Evolutionary conservation across 78 protist genomes (phyloP).

Genomic region (Chrysochromulina tobinii): DNA sequence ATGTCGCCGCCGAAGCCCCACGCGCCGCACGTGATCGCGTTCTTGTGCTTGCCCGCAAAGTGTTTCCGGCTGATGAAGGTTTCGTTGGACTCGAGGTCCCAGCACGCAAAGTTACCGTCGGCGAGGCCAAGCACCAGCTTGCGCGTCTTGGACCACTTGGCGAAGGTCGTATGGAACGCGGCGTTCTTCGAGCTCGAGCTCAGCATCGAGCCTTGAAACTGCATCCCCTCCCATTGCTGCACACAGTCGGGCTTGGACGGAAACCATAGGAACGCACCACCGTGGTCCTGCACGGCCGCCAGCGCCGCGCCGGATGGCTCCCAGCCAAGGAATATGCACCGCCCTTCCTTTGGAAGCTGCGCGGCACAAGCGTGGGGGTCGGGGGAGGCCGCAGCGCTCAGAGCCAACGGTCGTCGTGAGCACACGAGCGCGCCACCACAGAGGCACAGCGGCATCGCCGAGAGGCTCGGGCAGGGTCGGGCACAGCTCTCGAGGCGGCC

Average conservation of each 20-base stretch:
- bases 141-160: neutral
- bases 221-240: constrained; percentile 25
- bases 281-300: neutral
- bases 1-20: neutral
- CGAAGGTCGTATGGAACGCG: neutral
- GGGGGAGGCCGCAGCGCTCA: too few species aligned
- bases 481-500: too few species aligned
- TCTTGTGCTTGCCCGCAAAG: neutral
- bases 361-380: too few species aligned
- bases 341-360: neutral
- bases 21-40: neutral
- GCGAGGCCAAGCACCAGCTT: neutral
- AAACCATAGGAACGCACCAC: neutral
- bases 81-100: neutral
- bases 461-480: too few species aligned
- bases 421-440: too few species aligned
- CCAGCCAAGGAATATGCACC: neutral
- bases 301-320: neutral
- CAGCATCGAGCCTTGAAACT: neutral
- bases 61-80: neutral
- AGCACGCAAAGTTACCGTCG: neutral
- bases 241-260: neutral
- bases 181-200: neutral
- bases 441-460: too few species aligned
- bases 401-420: too few species aligned